Base-by-base conservation (phyloP, 495 filamentous ascomycete genomes). In the Entonaema liquescens region DNA sequence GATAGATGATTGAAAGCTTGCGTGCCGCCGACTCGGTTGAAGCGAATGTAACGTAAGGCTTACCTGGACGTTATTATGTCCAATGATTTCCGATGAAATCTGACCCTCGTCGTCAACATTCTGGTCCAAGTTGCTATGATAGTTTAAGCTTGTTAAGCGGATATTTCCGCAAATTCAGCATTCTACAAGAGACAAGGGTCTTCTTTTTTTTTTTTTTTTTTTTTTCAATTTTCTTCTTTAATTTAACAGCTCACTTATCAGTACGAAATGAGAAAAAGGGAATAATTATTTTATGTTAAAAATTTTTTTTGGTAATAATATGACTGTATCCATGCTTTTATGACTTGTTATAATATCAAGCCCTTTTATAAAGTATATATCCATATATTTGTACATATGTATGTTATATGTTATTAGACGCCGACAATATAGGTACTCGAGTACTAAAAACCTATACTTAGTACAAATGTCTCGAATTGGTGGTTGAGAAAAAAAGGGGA, bases 11-110 rank as follows among this genome's bases (percentile, higher is more conserved):
- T 28, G 54, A 70, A 65, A 65, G 47, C 36, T 25, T 35, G 23
- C 23, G 62, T 47, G 65, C 64, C 58, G 59, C 29, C 49, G 55
- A 59, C 54, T 61, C 11, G 60, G 63, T 54, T 62, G 62, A 67
- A 68, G 69, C 64, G 70, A 72, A 68, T 68, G 70, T 61, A 57
- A 72, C 65, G 38, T 17, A 29, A 49, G 59, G 54, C 52, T 66
- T 28, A 62, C 58, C n/a, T 56, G 40, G 31, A 61, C 23, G 47
- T n/a, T 49, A 56, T n/a, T 23, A 65, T 35, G 35, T 23, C 55
- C 55, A 55, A 64, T 50, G 17, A 12, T 53, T 54, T 53, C 23
- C 17, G 52, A 28, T 26, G 17, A 52, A 59, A 47, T 38, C 25
- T 33, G 21, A 50, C n/a, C 29, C 33, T 65, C 38, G 19, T 29